Evolutionary conservation across 2,329 filamentous ascomycete genomes (phyloP), one percentile per base, ranked within the genome.

Genomic region (Fusarium sp.): DNA sequence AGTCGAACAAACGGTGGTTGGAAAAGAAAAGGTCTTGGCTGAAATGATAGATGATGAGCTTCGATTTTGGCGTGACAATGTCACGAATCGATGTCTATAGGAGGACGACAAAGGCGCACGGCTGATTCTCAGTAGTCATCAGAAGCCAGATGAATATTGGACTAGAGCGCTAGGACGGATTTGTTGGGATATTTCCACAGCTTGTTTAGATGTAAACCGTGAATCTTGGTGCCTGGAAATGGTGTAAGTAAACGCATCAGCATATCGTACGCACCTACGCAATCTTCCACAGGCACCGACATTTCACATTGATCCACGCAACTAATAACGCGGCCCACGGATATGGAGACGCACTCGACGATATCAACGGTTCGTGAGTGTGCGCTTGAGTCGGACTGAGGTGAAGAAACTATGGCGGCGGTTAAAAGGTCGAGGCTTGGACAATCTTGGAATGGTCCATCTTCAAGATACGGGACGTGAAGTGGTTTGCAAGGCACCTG

Each of bases 381-480:
- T 27, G 27, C 24, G 15, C 27, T 58, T n/a, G 38, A 20, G 32
- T 10, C 42, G 51, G 51, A 46, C 32, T 42, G 64, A 38, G 40
- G 52, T 46, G 50, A 53, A 50, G 25, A 40, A 51, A 45, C 32
- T 62, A 44, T 54, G 50, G 32, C 56, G 69, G 69, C 65, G 69
- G 69, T 66, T 72, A 72, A 56, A 49, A 40, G 44, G 16, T 20
- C 50, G 68, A 70, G 57, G 58, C 68, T 67, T 72, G 54, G 66
- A 73, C 68, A 52, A 73, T 58, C 59, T 62, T 43, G 69, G 69
- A 69, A 72, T 59, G 71, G 68, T 63, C 40, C 53, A 71, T 50
- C 67, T 59, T 59, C 47, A 46, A 51, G 56, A 57, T 66, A 67
- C 63, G 59, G 66, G 64, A 59, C 45, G 30, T 46, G 46, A 57